Conservation (phyloP, 768 basidiomycete genomes). For the Strobilomyces dryophilus region DNA sequence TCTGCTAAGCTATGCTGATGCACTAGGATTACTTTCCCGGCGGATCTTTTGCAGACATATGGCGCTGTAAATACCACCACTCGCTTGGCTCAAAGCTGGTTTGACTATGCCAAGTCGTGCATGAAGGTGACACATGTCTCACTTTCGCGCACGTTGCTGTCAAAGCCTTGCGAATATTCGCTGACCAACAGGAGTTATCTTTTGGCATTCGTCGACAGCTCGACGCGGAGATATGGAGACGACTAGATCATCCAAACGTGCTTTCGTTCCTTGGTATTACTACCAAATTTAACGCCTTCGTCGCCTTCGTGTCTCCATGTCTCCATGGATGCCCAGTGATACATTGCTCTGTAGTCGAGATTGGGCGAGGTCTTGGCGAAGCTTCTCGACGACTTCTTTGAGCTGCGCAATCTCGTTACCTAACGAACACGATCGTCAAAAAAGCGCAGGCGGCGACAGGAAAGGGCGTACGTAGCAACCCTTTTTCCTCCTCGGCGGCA, state of each 20-base stretch:
- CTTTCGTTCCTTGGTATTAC: constrained; percentile 17
- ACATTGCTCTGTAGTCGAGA: too few species aligned
- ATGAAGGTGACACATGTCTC: background rate
- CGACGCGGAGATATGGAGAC: constrained; percentile 8
- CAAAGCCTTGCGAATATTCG: constrained; percentile 8
- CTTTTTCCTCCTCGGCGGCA: too few species aligned
- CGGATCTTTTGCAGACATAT: constrained; percentile 9
- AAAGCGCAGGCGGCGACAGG: too few species aligned
- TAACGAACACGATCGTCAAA: too few species aligned
- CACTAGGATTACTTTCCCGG: constrained; percentile 9
- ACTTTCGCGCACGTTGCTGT: constrained; percentile 7
- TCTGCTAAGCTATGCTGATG: background rate
- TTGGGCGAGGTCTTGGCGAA: too few species aligned
- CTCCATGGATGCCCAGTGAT: constrained; percentile 14
- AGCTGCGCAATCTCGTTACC: too few species aligned
- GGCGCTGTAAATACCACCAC: constrained; percentile 2
- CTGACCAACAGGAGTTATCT: background rate
- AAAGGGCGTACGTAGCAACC: too few species aligned
- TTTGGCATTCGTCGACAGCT: constrained; percentile 10
- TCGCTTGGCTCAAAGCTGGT: constrained; percentile 1
- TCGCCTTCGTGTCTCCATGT: constrained; percentile 13
- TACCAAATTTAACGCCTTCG: constrained; percentile 4
- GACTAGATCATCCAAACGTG: constrained; percentile 14
- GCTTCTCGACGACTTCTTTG: too few species aligned
- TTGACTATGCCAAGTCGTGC: background rate